Evolutionary conservation across 257 asterid genomes (phyloP).

Genomic region (Solanum ahanhuiri): DNA sequence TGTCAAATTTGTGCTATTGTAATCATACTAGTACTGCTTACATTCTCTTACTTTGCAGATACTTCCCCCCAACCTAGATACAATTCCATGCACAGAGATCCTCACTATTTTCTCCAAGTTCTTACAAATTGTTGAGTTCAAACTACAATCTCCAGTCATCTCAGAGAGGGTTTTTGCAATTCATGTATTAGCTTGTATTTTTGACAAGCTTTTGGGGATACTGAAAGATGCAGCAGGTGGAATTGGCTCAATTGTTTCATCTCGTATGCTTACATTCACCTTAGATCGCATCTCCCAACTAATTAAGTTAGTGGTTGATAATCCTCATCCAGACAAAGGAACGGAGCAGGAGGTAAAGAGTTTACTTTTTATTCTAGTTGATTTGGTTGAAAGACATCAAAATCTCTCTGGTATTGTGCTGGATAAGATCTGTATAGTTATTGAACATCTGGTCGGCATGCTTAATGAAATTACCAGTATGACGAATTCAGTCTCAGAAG

Average conservation of each 20-base stretch:
- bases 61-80: conserved; percentile 22
- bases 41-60: conserved; percentile 36
- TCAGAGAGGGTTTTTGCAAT: conserved; percentile 43
- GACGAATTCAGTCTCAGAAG: conserved; percentile 14
- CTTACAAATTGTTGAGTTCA: conserved; percentile 23
- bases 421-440: conserved; percentile 33
- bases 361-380: conserved; percentile 37
- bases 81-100: conserved; percentile 33
- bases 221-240: conserved; percentile 26
- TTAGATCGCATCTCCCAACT: conserved; percentile 32
- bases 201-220: conserved; percentile 44
- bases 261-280: conserved; percentile 30
- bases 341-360: conserved; percentile 43
- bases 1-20: conserved; percentile 9
- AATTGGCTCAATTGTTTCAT: conserved; percentile 31
- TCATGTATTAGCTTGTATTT: conserved; percentile 39
- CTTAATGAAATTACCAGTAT: conserved; percentile 8
- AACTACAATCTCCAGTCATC: conserved; percentile 23
- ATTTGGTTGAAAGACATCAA: conserved; percentile 39
- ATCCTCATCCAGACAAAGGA: conserved; percentile 22
- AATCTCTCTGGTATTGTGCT: conserved; percentile 36
- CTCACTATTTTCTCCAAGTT: conserved; percentile 34
- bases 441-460: conserved; percentile 31
- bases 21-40: conserved; percentile 3
- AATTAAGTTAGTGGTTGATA: conserved; percentile 15